Conservation (phyloP, 202 grass and related monocot genomes). For the Panicum hallii region DNA sequence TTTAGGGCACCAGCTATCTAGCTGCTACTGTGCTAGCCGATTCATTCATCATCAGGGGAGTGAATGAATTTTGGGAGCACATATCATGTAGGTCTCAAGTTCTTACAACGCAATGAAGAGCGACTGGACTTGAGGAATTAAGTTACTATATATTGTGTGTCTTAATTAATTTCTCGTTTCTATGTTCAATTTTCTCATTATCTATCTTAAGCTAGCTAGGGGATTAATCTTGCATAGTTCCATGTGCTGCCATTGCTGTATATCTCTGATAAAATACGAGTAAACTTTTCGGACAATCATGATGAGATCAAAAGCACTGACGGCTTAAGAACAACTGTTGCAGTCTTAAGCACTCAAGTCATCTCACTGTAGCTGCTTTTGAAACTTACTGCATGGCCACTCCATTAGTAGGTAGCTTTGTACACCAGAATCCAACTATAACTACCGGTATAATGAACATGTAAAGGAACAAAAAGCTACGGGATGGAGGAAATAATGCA, state of each 20-base stretch:
- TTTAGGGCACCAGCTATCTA: not conserved
- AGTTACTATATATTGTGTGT: not conserved
- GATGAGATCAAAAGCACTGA: slow-evolving; percentile 30
- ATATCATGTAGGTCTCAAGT: slow-evolving; percentile 15
- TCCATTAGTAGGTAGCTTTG: slow-evolving; percentile 30
- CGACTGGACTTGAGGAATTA: not conserved
- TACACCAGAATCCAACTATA: slow-evolving; percentile 45
- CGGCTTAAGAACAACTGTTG: not conserved
- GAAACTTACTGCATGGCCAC: slow-evolving; percentile 37
- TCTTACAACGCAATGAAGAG: slow-evolving; percentile 4
- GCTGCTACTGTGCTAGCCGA: not conserved
- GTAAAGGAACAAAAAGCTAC: slow-evolving; percentile 37
- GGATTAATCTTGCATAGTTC: not conserved
- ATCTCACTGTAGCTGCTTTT: slow-evolving; percentile 9
- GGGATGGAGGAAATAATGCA: slow-evolving; percentile 16
- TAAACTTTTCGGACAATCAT: slow-evolving; percentile 30
- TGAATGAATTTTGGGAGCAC: not conserved
- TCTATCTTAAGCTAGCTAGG: not conserved
- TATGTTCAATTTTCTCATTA: not conserved
- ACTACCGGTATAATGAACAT: slow-evolving; percentile 58
- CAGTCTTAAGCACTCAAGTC: slow-evolving; percentile 30
- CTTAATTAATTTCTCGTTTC: not conserved
- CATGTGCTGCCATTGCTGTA: not conserved
- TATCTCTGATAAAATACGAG: not conserved
- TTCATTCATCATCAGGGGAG: not conserved